Base-by-base conservation (phyloP, 257 asterid species). In the Gynochthodes officinalis region DNA sequence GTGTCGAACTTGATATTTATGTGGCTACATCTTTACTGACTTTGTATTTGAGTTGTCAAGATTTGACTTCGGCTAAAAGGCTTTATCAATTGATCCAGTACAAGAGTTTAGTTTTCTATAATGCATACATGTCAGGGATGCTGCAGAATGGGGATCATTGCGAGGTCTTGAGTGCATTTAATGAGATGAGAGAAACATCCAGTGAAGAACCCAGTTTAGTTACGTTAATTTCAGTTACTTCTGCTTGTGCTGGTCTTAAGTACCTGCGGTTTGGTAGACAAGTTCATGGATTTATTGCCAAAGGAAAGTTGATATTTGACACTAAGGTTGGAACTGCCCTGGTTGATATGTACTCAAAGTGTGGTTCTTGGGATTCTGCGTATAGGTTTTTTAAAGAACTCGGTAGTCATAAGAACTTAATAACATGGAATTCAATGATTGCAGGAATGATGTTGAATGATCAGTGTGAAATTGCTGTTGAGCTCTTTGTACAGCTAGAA, bases 381-480 rank as follows among this genome's bases (percentile, higher is more conserved):
- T 87, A 80, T 70, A 35, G 54, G 50, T 72, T 87, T 32, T 94
- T 94, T 73, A 73, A 77, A 64, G 98, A 84, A 66, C 73, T 89
- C 82, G 90, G 87, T 69, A 78, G 79, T 44, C 72, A 48, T 53
- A 79, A 84, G 79, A 87, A 83, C 61, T 79, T 90, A 73, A 75
- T 90, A 50, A 85, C 97, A 0, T 91, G 97, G 97, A 94, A 89
- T 73, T 83, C 97, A 5, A 90, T 94, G 96, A 88, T 94, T 35
- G 81, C 90, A 0, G 97, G 99, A 60, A 73, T 89, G 96, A 88
- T 94, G 90, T 76, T 78, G 76, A 88, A 86, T 57, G 79, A 78
- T 77, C 89, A 83, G 68, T 72, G 72, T 32, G 90, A 85, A 73
- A 69, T 62, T 19, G 96, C 99, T 32, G 42, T 82, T 44, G 73